A percentile compares a stretch with the other conserved stretches of the same genome.
Evolutionary conservation across 2,329 filamentous ascomycete genomes (phyloP).

Genomic region (Camptophora hylomeconis): DNA sequence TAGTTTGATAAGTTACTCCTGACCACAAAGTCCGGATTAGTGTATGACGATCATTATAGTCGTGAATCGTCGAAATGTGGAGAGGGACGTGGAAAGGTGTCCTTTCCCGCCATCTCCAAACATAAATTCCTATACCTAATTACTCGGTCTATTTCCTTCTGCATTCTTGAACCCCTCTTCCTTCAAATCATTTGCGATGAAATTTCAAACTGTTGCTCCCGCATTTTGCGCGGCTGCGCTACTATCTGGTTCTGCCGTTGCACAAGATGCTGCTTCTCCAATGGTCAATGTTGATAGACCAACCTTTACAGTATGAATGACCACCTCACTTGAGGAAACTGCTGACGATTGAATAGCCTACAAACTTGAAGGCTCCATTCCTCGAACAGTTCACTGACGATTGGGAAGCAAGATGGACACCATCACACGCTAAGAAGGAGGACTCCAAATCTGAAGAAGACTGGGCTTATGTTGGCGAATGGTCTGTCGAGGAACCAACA

Average conservation of each 20-base stretch:
- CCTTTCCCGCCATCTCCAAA: too few species aligned
- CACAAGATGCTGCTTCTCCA: conserved; percentile 55
- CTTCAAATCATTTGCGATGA: too few species aligned
- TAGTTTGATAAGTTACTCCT: too few species aligned
- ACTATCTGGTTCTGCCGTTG: conserved; percentile 51
- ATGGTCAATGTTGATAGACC: conserved; percentile 54
- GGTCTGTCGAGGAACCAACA: conserved; percentile 87
- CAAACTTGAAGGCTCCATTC: conserved; percentile 81
- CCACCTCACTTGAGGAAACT: conserved; percentile 1
- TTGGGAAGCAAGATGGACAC: conserved; percentile 89
- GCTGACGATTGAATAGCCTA: conserved; percentile 48
- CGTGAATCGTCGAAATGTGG: too few species aligned
- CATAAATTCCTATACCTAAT: too few species aligned
- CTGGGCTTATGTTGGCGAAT: conserved; percentile 95
- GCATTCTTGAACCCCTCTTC: too few species aligned
- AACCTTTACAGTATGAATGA: conserved; percentile 67
- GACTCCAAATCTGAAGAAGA: conserved; percentile 69
- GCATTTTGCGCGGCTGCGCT: too few species aligned
- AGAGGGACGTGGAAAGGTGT: too few species aligned
- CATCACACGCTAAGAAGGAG: conserved; percentile 94
- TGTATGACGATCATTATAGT: too few species aligned
- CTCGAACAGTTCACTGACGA: conserved; percentile 96
- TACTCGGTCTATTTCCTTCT: too few species aligned
- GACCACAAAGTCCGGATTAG: too few species aligned
- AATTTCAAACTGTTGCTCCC: too few species aligned